Base-by-base conservation (phyloP, 2,329 filamentous ascomycete genomes). In the Ambrosiella cleistominuta region DNA sequence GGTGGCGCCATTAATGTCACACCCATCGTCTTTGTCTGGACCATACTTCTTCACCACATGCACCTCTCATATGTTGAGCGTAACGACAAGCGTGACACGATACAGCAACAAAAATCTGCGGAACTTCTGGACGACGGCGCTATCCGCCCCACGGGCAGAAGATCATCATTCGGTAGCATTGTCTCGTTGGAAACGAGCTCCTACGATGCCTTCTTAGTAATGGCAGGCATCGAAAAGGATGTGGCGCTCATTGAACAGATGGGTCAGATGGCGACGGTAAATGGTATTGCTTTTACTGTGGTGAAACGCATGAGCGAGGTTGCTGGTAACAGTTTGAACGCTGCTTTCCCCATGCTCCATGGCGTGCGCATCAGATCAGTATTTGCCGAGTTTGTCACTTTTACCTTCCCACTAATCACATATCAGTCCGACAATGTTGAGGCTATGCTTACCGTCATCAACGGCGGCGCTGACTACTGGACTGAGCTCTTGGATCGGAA, bases 11-110 rank as follows among this genome's bases (percentile, higher is more conserved):
- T 75, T 42, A 79, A 80, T 40, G 85, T 86, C 17, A 81, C 80
- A 58, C 87, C 88, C 1, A 81, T 86, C 15, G 77, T 88, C 17
- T 86, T 94, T 63, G 80, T 86, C 2, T 97, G 90, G 90, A 81
- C 83, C 3, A 73, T 91, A 53, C 78, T 95, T 35, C 74, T 90
- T 8, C 79, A 85, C 64, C 76, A 78, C 35, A 80, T 93, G 71
- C 80, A 81, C 63, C 71, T 80, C 47, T 78, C 79, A 11, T 84
- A 82, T 62, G 75, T 79, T 59, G 74, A 74, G 55, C 74, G 83
- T 51, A 80, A 79, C 44, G 82, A 85, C 66, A 75, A 76, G 60
- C 71, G 79, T 53, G 79, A 82, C 63, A 70, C 77, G 36, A 68
- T 79, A 13, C 72, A 81, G 56, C 79, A 81, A 61, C 76, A 81